Evolutionary conservation across 768 basidiomycete species (phyloP).

Genomic region (Trametes cingulata): DNA sequence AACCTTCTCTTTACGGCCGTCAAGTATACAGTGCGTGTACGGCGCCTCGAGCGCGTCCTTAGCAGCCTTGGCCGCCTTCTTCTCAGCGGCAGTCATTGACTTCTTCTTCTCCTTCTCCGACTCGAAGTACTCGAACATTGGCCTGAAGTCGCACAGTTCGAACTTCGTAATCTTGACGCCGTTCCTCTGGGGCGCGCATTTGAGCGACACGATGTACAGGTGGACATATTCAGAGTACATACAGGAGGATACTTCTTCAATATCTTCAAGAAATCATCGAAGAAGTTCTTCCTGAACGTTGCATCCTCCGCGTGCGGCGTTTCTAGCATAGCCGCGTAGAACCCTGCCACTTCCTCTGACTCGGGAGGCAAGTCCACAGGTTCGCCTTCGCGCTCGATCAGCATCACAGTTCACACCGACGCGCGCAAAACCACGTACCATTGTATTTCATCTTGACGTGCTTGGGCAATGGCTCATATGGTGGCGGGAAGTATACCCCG

Average conservation of each 20-base stretch:
- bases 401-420: neutral
- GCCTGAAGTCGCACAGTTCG: conserved; percentile 87
- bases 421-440: conserved; percentile 49
- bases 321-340: conserved; percentile 91
- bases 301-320: conserved; percentile 89
- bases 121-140: conserved; percentile 93
- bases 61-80: conserved; percentile 86
- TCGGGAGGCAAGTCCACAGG: conserved; percentile 76
- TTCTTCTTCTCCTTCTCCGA: conserved; percentile 93
- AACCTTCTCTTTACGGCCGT: conserved; percentile 96
- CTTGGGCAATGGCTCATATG: conserved; percentile 83
- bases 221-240: conserved; percentile 34
- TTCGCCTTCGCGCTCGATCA: conserved; percentile 54
- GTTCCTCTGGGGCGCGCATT: conserved; percentile 49
- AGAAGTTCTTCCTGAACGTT: conserved; percentile 94
- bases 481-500: conserved; percentile 94
- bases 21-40: conserved; percentile 84
- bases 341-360: conserved; percentile 95
- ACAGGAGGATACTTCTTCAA: conserved; percentile 85
- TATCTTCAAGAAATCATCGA: conserved; percentile 81
- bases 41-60: conserved; percentile 84
- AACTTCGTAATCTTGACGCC: conserved; percentile 75
- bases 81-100: conserved; percentile 77
- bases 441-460: conserved; percentile 94
- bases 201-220: neutral